Percentiles rank a stretch among this genome's conserved stretches.
These are phyloP conservation scores for Yamadazyma taylorii DNA, from an alignment of 1,139 yeast genomes.

Conservation along the genomic window DNA sequence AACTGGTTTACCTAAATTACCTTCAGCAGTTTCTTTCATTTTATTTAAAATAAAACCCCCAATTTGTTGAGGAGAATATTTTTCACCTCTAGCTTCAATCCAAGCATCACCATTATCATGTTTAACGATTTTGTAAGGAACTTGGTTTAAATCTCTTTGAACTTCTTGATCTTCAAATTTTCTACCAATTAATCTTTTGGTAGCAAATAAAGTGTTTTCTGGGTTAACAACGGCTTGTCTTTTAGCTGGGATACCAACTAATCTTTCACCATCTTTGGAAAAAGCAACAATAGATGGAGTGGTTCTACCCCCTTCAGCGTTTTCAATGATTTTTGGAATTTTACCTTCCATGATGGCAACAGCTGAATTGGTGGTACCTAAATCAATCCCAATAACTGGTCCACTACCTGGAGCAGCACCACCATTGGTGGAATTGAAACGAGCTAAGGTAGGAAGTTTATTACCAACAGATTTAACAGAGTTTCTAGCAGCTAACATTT, in stretches of 20 bases:
- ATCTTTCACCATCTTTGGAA: conserved; percentile 85
- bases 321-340: conserved; percentile 93
- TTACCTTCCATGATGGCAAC: conserved; percentile 92
- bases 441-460: conserved; percentile 47
- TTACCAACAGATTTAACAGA: conserved; percentile 42
- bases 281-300: conserved; percentile 98
- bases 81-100: conserved; percentile 95
- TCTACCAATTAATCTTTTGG: conserved; percentile 98
- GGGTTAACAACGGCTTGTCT: conserved; percentile 99
- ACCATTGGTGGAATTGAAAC: conserved; percentile 55
- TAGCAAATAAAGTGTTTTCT: conserved; percentile 95
- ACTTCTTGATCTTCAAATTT: conserved; percentile 95
- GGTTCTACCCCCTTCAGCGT: conserved; percentile 98
- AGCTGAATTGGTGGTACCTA: conserved; percentile 99
- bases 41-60: conserved; percentile 97
- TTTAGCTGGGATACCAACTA: conserved; percentile 98
- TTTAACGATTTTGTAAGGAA: conserved; percentile 95
- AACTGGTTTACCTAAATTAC: conserved; percentile 56
- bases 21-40: conserved; percentile 87
- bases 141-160: conserved; percentile 94
- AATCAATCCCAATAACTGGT: conserved; percentile 95
- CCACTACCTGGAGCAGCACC: conserved; percentile 56
- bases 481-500: conserved; percentile 49
- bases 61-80: conserved; percentile 94
- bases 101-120: conserved; percentile 98